Evolutionary conservation across 1,284 basidiomycete genomes (phyloP).

Genomic region (Ustanciosporium gigantosporum): DNA sequence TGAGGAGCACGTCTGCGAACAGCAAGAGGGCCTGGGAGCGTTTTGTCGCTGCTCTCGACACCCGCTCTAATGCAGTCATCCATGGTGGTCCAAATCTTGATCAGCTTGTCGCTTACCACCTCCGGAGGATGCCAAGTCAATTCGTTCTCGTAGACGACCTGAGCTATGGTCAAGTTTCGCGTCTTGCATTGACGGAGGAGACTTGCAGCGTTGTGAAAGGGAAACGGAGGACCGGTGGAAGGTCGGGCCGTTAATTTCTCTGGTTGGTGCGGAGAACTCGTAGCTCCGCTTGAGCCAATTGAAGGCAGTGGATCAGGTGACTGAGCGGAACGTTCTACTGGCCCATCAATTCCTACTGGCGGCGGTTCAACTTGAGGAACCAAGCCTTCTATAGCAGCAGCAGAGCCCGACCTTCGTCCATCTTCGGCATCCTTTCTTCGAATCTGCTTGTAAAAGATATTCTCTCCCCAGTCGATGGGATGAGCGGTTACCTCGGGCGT

Average conservation of each 20-base stretch:
- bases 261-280: neutral
- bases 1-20: slow-evolving; percentile 49
- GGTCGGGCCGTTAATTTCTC: slow-evolving; percentile 15
- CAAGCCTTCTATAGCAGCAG: slow-evolving; percentile 3
- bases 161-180: slow-evolving; percentile 71
- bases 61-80: slow-evolving; percentile 88
- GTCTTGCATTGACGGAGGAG: slow-evolving; percentile 76
- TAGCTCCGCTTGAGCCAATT: neutral
- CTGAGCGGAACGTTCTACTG: no score
- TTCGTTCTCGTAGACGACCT: slow-evolving; percentile 91
- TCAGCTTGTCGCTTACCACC: slow-evolving; percentile 47
- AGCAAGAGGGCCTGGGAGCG: slow-evolving; percentile 77
- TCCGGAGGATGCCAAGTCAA: slow-evolving; percentile 62
- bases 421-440: slow-evolving; percentile 77
- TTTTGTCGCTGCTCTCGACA: slow-evolving; percentile 75
- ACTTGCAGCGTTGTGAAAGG: slow-evolving; percentile 79
- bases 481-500: slow-evolving; percentile 15
- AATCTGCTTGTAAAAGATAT: slow-evolving; percentile 95
- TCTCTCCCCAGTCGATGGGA: slow-evolving; percentile 75
- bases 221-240: slow-evolving; percentile 71
- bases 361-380: slow-evolving; percentile 14
- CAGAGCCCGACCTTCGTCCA: slow-evolving; percentile 66
- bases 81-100: slow-evolving; percentile 83
- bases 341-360: neutral
- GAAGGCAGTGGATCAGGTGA: no score